These are phyloP conservation scores for Lyophyllum shimeji DNA, from an alignment of 768 basidiomycete species.

Conservation along the genomic window DNA sequence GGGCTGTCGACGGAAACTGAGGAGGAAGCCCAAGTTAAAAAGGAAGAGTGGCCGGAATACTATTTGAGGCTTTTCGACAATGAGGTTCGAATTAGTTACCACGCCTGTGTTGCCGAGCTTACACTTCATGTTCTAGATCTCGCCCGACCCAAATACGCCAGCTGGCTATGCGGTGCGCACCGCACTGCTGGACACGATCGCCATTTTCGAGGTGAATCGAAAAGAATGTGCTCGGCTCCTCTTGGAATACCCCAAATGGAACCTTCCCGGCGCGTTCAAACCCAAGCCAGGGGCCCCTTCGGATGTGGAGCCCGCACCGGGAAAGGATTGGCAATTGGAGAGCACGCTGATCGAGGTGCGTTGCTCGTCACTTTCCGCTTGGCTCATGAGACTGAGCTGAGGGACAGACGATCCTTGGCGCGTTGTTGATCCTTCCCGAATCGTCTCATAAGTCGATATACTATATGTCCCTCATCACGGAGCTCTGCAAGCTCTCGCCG, in stretches of 20 bases:
- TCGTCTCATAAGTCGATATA: slow-evolving; percentile 79
- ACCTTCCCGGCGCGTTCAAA: slow-evolving; percentile 80
- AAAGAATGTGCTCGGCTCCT: slow-evolving; percentile 91
- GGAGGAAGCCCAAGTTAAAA: slow-evolving; percentile 72
- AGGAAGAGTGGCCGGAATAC: slow-evolving; percentile 81
- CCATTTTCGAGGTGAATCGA: slow-evolving; percentile 93
- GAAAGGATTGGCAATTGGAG: slow-evolving; percentile 86
- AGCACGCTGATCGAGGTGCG: slow-evolving; percentile 83
- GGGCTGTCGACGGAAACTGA: slow-evolving; percentile 65
- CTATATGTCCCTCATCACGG: slow-evolving; percentile 85
- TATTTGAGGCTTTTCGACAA: slow-evolving; percentile 67
- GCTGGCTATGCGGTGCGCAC: slow-evolving; percentile 80
- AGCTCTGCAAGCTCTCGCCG: slow-evolving; percentile 93
- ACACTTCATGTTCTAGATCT: slow-evolving; percentile 50
- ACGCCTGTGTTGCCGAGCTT: background rate
- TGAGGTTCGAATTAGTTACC: slow-evolving; percentile 30
- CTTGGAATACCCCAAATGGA: slow-evolving; percentile 86
- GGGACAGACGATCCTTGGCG: slow-evolving; percentile 66
- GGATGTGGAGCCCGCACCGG: slow-evolving; percentile 48
- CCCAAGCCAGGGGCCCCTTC: slow-evolving; percentile 63
- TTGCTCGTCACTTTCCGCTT: background rate
- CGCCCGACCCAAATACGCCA: slow-evolving; percentile 72
- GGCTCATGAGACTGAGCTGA: background rate
- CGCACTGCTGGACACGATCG: slow-evolving; percentile 71
- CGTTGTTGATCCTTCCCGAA: slow-evolving; percentile 75